phyloP scores from a whole-genome alignment of 306 rosid species.

The Trichosanthes cucumerina region DNA sequence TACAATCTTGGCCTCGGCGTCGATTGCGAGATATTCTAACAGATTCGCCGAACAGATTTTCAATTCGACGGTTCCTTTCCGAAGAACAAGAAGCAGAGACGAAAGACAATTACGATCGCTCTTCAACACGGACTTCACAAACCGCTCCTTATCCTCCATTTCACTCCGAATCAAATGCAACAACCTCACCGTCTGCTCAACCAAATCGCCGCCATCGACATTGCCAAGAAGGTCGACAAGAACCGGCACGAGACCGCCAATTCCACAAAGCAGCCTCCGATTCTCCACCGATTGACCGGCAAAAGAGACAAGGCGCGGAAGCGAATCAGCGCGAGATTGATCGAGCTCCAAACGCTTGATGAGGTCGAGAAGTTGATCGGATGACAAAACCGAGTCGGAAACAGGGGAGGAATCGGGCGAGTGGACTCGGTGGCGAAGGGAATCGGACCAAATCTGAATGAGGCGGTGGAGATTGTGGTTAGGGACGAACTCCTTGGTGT shows the following conservation, averaged over 20 bases:
- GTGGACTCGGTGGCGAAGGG: conserved; percentile 26
- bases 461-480: conserved; percentile 75
- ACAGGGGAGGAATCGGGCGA: conserved; percentile 25
- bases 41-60: conserved; percentile 41
- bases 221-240: conserved; percentile 46
- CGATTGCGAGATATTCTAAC: conserved; percentile 35
- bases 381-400: conserved; percentile 14
- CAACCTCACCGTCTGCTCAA: conserved; percentile 33
- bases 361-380: conserved; percentile 26
- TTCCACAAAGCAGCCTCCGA: conserved; percentile 35
- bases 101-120: conserved; percentile 25
- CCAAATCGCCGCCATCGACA: conserved; percentile 30
- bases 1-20: conserved; percentile 48
- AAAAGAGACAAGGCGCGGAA: conserved; percentile 33
- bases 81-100: conserved; percentile 43
- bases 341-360: conserved; percentile 15
- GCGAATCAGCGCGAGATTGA: conserved; percentile 15
- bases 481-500: conserved; percentile 63
- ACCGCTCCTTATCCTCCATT: conserved; percentile 22
- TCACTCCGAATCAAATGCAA: conserved; percentile 37
- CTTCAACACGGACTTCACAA: conserved; percentile 28
- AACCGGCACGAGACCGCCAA: conserved; percentile 31
- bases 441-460: conserved; percentile 90
- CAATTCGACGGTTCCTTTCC: conserved; percentile 35
- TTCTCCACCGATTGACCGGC: conserved; percentile 53